These are phyloP conservation scores for Podaxis mareebaensis DNA, from an alignment of 768 basidiomycete genomes.

Conservation along the genomic window DNA sequence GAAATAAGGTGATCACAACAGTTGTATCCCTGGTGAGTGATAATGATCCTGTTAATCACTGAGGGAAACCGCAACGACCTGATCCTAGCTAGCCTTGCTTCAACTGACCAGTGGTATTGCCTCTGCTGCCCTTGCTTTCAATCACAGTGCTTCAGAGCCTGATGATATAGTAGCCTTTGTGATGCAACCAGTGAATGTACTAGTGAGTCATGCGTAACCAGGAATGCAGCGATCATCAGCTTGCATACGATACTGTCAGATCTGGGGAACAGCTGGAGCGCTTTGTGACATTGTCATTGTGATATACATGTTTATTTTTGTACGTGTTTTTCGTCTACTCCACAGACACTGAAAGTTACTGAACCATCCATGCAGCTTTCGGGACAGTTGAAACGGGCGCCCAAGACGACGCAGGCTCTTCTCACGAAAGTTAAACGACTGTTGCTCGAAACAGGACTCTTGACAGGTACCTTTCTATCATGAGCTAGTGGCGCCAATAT, in stretches of 20 bases:
- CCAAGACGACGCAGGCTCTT: background rate
- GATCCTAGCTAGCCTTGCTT: background rate
- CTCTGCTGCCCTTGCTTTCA: background rate
- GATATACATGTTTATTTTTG: constrained; percentile 7
- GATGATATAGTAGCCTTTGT: background rate
- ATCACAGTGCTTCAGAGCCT: too few relatives aligned
- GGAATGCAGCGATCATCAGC: background rate
- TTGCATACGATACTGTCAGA: background rate
- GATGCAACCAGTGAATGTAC: background rate
- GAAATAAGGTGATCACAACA: background rate
- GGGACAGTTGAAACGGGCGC: background rate
- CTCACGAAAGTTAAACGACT: constrained; percentile 2
- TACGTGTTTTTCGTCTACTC: background rate
- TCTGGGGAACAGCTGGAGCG: background rate
- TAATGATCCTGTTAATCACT: background rate
- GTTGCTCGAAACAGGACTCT: background rate
- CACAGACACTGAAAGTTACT: background rate
- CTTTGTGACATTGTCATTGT: constrained; percentile 2
- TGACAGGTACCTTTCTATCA: background rate
- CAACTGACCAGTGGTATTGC: background rate
- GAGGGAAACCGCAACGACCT: background rate
- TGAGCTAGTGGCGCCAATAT: background rate
- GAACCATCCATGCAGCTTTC: background rate
- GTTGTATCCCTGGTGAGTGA: background rate
- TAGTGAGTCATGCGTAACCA: background rate